Base-by-base conservation (phyloP, 140 eudicot species). In the Senecio squalidus region DNA sequence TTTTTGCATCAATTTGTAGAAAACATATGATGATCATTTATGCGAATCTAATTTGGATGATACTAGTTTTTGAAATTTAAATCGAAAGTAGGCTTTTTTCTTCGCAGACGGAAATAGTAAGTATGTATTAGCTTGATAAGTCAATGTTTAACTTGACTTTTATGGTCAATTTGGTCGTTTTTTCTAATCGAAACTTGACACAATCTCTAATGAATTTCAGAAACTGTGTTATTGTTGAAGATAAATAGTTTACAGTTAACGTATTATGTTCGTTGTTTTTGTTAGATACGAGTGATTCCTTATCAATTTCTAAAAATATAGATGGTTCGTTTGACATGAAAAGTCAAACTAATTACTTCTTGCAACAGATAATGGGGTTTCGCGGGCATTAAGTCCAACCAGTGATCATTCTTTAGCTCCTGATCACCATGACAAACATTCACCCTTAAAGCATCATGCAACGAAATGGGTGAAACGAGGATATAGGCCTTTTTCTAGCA, bases 401-500 rank as follows among this genome's bases (percentile, higher is more conserved):
- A 45, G 63, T 26, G 66, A 6, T 60, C 43, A 11, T 24, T 64
- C 76, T 80, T 64, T 75, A 76, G 87, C 77, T 47, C 78, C 75
- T 23, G 15, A 58, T 68, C 69, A 43, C 52, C 60, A 69, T 31
- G 66, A 44, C 25, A 52, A 36, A 47, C 59, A 40, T 20, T 36
- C 30, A 11, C 74, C 79, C 25, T 43, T 64, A 14, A 67, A 67
- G 34, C 63, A 68, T 51, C 84, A 71, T 46, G 60, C 52, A 43
- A 67, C 51, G 56, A 72, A 68, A 56, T 45, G 55, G 66, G 43
- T 28, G 46, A 71, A 71, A 47, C 81, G 70, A 7, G 76, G 61
- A 56, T 68, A 62, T 58, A 66, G 64, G n/a, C 67, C 83, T 49
- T 76, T 78, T 21, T 75, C 85, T 41, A 65, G 70, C 58, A 30